A percentile compares a stretch with the other conserved stretches of the same genome.
phyloP scores from a whole-genome alignment of 1,284 basidiomycete species.

The Lentinula novae-zelandiae region DNA sequence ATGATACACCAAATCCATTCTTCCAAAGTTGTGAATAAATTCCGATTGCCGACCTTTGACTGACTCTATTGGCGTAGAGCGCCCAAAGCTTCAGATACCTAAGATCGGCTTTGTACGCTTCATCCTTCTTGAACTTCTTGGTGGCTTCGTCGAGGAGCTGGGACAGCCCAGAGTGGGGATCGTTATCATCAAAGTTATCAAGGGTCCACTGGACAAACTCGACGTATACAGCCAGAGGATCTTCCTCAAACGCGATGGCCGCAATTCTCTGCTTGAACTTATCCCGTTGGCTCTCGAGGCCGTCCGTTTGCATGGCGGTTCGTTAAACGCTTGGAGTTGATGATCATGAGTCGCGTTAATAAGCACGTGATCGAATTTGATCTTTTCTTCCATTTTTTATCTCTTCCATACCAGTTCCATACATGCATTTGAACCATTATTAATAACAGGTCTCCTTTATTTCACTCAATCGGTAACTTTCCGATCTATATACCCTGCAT shows the following conservation, averaged over 20 bases:
- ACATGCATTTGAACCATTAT: no score
- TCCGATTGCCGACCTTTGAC: constrained; percentile 49
- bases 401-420: no score
- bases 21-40: constrained; percentile 77
- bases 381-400: no score
- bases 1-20: constrained; percentile 75
- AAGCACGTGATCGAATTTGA: neutral
- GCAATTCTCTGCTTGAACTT: constrained; percentile 28
- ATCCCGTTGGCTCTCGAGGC: constrained; percentile 9
- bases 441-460: no score
- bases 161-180: constrained; percentile 33
- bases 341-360: neutral
- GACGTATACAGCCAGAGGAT: constrained; percentile 63
- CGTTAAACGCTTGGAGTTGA: neutral
- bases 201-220: constrained; percentile 70
- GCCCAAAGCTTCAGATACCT: constrained; percentile 91
- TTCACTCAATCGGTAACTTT: no score
- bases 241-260: constrained; percentile 58
- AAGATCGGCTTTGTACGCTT: constrained; percentile 80
- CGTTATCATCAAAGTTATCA: constrained; percentile 44
- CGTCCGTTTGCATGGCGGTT: neutral
- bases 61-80: constrained; percentile 70
- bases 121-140: constrained; percentile 75
- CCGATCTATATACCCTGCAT: no score
- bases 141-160: constrained; percentile 68